Evolutionary conservation across 2,329 filamentous ascomycete species (phyloP).

Genomic region (Arthrobotrys sinensis): DNA sequence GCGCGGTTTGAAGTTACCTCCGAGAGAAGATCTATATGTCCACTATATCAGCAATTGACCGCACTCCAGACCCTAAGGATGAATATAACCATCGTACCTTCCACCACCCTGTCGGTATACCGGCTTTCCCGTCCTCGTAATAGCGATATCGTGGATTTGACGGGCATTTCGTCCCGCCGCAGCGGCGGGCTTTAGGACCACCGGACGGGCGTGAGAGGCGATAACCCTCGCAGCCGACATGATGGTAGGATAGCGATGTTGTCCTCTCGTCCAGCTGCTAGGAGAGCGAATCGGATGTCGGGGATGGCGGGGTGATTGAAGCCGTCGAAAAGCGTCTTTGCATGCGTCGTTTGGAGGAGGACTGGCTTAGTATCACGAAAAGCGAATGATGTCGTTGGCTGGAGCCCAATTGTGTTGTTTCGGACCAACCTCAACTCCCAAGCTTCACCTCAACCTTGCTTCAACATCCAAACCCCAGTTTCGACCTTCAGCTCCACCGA

Average conservation of each 20-base stretch:
- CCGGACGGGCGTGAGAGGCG: conserved; percentile 69
- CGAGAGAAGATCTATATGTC: conserved; percentile 79
- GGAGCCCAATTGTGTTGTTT: conserved; percentile 50
- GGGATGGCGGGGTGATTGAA: conserved; percentile 19
- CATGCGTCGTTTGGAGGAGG: conserved; percentile 38
- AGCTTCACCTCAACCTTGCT: conserved; percentile 26
- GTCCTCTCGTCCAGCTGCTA: conserved; percentile 32
- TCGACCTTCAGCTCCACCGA: conserved; percentile 31
- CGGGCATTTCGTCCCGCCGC: conserved; percentile 68
- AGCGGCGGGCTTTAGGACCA: conserved; percentile 66
- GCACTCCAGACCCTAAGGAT: neutral
- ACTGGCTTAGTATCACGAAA: conserved; percentile 49
- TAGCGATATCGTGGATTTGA: conserved; percentile 83
- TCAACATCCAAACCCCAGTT: conserved; percentile 36
- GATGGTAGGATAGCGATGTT: conserved; percentile 18
- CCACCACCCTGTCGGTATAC: conserved; percentile 88
- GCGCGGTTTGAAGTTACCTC: conserved; percentile 75
- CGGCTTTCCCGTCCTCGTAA: conserved; percentile 96
- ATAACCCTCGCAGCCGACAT: conserved; percentile 59
- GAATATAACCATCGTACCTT: conserved; percentile 76
- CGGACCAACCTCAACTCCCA: conserved; percentile 27
- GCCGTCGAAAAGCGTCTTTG: conserved; percentile 43
- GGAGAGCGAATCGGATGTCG: conserved; percentile 33
- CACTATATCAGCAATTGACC: conserved; percentile 33
- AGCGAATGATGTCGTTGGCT: conserved; percentile 60